Conservation (phyloP, 2,329 filamentous ascomycete species). For the Fusarium mexicanum region DNA sequence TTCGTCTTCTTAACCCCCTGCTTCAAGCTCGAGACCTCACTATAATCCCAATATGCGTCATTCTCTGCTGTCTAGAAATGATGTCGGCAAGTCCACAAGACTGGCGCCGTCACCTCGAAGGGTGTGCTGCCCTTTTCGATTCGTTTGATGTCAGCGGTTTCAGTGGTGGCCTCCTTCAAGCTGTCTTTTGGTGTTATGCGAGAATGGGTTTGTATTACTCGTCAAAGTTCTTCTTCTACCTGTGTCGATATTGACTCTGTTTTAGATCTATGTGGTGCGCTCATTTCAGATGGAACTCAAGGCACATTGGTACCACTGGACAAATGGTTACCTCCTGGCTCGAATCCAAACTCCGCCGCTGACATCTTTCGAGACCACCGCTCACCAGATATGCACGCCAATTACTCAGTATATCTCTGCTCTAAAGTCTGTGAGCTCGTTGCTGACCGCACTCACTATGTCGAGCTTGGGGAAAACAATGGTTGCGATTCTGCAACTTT, state of each 20-base stretch:
- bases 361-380: conserved; percentile 47
- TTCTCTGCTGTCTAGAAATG: conserved; percentile 56
- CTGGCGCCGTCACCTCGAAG: conserved; percentile 67
- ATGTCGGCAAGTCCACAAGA: conserved; percentile 55
- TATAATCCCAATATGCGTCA: conserved; percentile 51
- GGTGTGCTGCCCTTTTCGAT: conserved; percentile 65
- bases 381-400: conserved; percentile 66
- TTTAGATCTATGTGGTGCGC: conserved; percentile 62
- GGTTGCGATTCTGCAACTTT: conserved; percentile 54
- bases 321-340: conserved; percentile 58
- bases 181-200: conserved; percentile 68
- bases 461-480: conserved; percentile 58
- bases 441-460: conserved; percentile 57
- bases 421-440: conserved; percentile 62
- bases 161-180: conserved; percentile 61
- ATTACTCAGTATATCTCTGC: conserved; percentile 67
- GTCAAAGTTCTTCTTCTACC: not conserved
- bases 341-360: conserved; percentile 49
- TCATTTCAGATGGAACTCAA: conserved; percentile 64
- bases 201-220: conserved; percentile 57
- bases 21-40: conserved; percentile 47
- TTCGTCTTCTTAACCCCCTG: conserved; percentile 52
- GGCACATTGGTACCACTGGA: conserved; percentile 59
- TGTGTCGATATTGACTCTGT: not conserved
- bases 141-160: conserved; percentile 64